Percentiles rank a stretch among this genome's conserved stretches.
Evolutionary conservation across 768 basidiomycete genomes (phyloP).

Genomic region (Rhodosporidiobolus sp.): DNA sequence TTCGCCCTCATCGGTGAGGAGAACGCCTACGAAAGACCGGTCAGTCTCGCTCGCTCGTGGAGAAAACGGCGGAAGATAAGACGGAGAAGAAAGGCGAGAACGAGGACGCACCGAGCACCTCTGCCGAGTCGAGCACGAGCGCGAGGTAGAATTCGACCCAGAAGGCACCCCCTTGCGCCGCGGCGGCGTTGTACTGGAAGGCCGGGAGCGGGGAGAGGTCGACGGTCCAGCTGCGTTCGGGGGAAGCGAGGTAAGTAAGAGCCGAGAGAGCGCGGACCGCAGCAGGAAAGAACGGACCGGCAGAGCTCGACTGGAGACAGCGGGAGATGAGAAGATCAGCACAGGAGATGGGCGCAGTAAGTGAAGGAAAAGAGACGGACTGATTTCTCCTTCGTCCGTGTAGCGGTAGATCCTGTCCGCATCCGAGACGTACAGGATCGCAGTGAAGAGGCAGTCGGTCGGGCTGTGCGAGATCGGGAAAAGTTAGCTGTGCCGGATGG

Average conservation of each 20-base stretch:
- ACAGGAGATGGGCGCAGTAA: no score
- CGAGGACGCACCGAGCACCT: slow-evolving; percentile 21
- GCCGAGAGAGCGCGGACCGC: no score
- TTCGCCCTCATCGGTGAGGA: slow-evolving; percentile 12
- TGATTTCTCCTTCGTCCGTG: slow-evolving; percentile 60
- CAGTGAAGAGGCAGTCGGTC: slow-evolving; percentile 71
- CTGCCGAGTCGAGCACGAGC: slow-evolving; percentile 10
- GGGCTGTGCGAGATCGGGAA: slow-evolving; percentile 10
- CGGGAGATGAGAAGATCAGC: no score
- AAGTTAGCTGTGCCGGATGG: neutral
- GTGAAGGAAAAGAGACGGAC: no score
- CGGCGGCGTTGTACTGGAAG: slow-evolving; percentile 51
- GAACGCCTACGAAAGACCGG: neutral
- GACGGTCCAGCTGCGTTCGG: slow-evolving; percentile 62
- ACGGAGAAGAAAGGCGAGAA: no score
- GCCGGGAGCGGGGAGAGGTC: slow-evolving; percentile 72
- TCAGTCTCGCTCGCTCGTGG: no score
- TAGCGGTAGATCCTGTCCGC: slow-evolving; percentile 51
- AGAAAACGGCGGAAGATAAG: no score
- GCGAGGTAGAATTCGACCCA: slow-evolving; percentile 66
- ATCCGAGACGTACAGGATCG: slow-evolving; percentile 59
- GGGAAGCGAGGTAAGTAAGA: neutral
- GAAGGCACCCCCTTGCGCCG: slow-evolving; percentile 60
- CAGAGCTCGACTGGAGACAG: slow-evolving; percentile 44
- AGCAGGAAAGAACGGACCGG: slow-evolving; percentile 2